These are phyloP conservation scores for Ophiostoma sp. DNA, from an alignment of 2,329 filamentous ascomycete genomes.

Conservation along the genomic window DNA sequence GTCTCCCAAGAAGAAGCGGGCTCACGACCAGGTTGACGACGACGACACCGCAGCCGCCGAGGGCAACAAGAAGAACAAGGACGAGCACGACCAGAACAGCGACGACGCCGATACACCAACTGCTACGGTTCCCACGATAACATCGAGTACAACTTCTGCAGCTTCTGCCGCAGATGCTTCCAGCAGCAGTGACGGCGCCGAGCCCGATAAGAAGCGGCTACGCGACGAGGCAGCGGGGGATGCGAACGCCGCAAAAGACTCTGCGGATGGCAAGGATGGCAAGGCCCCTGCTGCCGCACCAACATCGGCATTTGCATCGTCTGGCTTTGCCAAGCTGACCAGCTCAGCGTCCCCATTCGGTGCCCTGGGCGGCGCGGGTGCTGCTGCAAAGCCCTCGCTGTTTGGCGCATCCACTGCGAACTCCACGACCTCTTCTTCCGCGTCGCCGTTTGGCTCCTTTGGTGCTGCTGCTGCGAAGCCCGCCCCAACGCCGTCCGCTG, in stretches of 20 bases:
- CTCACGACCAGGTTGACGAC: constrained; percentile 51
- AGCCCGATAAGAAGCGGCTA: constrained; percentile 61
- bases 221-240: constrained; percentile 41
- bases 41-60: constrained; percentile 36
- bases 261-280: neutral
- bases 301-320: constrained; percentile 59
- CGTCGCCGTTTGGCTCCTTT: constrained; percentile 35
- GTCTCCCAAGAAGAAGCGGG: constrained; percentile 63
- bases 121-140: neutral
- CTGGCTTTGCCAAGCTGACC: constrained; percentile 62
- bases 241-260: neutral
- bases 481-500: constrained; percentile 11
- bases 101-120: neutral
- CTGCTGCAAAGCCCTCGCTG: constrained; percentile 41
- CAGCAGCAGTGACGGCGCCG: constrained; percentile 34
- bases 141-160: constrained; percentile 30
- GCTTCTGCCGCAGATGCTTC: constrained; percentile 37
- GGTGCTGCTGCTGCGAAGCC: constrained; percentile 32
- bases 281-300: constrained; percentile 25
- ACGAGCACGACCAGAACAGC: constrained; percentile 31
- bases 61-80: constrained; percentile 38
- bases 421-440: constrained; percentile 33
- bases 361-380: constrained; percentile 42
- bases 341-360: constrained; percentile 61
- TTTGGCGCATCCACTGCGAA: constrained; percentile 40